phyloP scores from a whole-genome alignment of 1,284 basidiomycete genomes.

The Puccinia coronata region DNA sequence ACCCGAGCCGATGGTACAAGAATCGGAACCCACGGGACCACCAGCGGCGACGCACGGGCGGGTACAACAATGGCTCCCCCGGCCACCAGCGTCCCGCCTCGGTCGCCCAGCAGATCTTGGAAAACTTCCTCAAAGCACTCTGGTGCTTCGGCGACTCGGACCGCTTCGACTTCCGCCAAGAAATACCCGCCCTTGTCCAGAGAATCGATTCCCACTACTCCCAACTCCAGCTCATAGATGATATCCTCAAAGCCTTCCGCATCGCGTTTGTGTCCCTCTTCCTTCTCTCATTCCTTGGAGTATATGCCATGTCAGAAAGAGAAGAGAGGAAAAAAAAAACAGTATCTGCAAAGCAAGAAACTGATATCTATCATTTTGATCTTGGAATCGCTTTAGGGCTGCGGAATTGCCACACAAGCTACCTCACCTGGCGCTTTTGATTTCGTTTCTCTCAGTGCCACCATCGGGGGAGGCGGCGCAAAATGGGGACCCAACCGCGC shows the following conservation, averaged over 20 bases:
- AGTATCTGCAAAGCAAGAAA: neutral
- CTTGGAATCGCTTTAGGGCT: constrained; percentile 62
- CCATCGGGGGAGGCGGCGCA: constrained; percentile 48
- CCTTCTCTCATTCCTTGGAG: no score
- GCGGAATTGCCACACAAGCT: constrained; percentile 90
- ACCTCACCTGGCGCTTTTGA: constrained; percentile 78
- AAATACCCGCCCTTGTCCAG: constrained; percentile 51
- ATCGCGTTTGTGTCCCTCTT: constrained; percentile 52
- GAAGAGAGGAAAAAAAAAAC: neutral
- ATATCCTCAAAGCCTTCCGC: constrained; percentile 53
- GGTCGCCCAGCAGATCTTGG: constrained; percentile 23
- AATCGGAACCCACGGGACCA: constrained; percentile 27
- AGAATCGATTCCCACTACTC: constrained; percentile 51
- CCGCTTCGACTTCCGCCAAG: constrained; percentile 51
- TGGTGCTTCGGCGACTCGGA: constrained; percentile 50
- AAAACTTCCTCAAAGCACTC: constrained; percentile 34
- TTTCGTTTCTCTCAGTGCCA: constrained; percentile 68
- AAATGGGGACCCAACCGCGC: constrained; percentile 53
- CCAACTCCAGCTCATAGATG: constrained; percentile 45
- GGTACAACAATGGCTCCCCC: constrained; percentile 3
- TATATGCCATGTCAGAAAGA: no score
- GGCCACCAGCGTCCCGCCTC: constrained; percentile 11
- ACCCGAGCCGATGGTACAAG: neutral
- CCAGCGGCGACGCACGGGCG: constrained; percentile 12
- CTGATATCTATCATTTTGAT: neutral